A percentile compares a stretch with the other conserved stretches of the same genome.
These are phyloP conservation scores for Neonectria ditissima DNA, from an alignment of 2,329 filamentous ascomycete species.

Conservation along the genomic window DNA sequence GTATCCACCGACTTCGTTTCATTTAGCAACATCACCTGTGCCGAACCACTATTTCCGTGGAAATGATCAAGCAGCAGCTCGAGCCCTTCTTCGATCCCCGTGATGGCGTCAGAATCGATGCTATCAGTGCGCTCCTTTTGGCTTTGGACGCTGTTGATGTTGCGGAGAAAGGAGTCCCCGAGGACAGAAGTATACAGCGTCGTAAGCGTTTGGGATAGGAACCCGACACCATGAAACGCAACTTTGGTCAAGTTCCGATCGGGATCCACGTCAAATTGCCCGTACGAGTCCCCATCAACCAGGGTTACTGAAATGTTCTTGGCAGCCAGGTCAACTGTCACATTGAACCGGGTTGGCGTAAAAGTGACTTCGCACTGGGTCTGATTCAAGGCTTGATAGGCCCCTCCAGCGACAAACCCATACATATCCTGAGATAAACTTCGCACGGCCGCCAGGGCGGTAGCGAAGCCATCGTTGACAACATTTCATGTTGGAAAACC, in stretches of 20 bases:
- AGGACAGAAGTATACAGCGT: neutral
- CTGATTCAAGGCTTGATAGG: neutral
- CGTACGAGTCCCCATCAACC: neutral
- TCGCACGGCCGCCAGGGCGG: neutral
- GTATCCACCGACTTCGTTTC: neutral
- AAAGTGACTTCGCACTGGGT: neutral
- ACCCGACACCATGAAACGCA: neutral
- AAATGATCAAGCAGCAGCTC: neutral
- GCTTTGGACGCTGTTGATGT: neutral
- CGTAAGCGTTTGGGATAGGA: neutral
- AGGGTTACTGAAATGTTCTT: neutral
- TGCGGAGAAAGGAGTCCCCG: neutral
- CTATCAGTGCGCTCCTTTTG: neutral
- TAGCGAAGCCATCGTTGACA: neutral
- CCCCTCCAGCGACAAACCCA: neutral
- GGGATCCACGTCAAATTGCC: neutral
- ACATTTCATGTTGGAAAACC: neutral
- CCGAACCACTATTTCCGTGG: neutral
- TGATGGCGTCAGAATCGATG: neutral
- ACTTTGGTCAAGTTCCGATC: neutral
- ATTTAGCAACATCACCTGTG: neutral
- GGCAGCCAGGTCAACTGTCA: neutral
- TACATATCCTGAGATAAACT: constrained; percentile 7
- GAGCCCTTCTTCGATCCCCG: neutral
- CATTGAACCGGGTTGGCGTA: neutral